Evolutionary conservation across 257 asterid species (phyloP), one percentile per base, ranked within the genome.

Genomic region (Nicotiana sylvestris): DNA sequence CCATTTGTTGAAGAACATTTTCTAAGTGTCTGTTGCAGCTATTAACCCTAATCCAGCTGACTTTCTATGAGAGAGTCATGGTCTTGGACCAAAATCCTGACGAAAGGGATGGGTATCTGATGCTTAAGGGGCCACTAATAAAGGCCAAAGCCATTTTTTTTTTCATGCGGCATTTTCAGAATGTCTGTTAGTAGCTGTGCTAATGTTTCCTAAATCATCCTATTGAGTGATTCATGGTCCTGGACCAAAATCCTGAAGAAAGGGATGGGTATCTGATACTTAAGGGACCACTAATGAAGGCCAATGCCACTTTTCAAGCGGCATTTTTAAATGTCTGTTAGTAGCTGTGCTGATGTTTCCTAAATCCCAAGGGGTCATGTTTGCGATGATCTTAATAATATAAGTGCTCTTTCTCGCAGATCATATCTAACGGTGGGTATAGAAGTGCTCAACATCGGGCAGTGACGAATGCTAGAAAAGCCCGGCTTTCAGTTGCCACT

Each of bases 401-500:
- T 43, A 43, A 43, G 51, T 43, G 51, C 51, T 77, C 11, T 56
- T 39, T 60, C 46, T 64, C 66, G 82, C 92, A 96, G 98, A 86
- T 94, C 78, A 87, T 94, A 87, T 89, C 93, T 51, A 96, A 96
- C 84, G 98, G 99, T 12, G 84, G 89, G 85, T 96, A 92, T 80
- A 91, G 82, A 88, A 94, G 98, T 67, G 91, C 95, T 84, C 83
- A 62, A 82, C 98, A 96, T 82, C 91, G 98, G 67, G 98, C 99
- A 27, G 84, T 94, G 74, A 96, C 98, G 0, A 93, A 93, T 78
- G 83, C 92, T 62, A 83, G 82, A 77, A 92, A 74, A 60, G 85
- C 97, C 10, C 89, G 98, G 57, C 90, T 94, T 29, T 96, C 99
- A 61, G 91, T 93, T 43, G 97, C 99, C 60, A 91, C 99, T 39